Conservation (phyloP, 805 yeast species). For the Blastobotrys mokoenaii region DNA sequence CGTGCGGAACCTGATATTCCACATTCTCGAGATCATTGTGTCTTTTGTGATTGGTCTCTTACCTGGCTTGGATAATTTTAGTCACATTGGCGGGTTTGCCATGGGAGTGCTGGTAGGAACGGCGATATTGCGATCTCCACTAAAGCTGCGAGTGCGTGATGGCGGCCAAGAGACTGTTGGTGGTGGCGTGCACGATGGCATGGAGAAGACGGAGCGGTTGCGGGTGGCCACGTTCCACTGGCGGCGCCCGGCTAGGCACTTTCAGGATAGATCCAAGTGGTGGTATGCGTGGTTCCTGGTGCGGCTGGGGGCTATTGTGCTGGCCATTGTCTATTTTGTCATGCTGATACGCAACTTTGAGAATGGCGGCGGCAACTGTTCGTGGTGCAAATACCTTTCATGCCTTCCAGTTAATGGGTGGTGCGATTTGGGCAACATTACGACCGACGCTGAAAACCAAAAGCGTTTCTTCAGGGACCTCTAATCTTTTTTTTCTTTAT, state of each 20-base stretch:
- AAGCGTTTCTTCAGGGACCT: not conserved
- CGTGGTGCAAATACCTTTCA: constrained; percentile 67
- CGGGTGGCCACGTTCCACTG: constrained; percentile 19
- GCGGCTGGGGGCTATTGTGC: constrained; percentile 37
- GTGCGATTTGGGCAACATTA: constrained; percentile 46
- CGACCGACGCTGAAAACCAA: constrained; percentile 8
- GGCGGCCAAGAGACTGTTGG: not conserved
- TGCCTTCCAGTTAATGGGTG: constrained; percentile 65
- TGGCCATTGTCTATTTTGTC: constrained; percentile 43
- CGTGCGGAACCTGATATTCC: constrained; percentile 36
- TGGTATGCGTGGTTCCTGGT: constrained; percentile 47
- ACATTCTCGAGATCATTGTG: constrained; percentile 49
- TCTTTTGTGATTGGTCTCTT: constrained; percentile 56
- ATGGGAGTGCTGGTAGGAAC: constrained; percentile 48
- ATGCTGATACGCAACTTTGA: constrained; percentile 41
- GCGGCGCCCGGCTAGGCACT: constrained; percentile 16
- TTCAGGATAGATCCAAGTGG: constrained; percentile 19
- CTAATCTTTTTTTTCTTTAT: not conserved
- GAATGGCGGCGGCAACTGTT: constrained; percentile 44
- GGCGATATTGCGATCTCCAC: constrained; percentile 48
- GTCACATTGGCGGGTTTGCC: constrained; percentile 69
- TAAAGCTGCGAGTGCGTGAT: constrained; percentile 14
- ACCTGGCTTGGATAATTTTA: constrained; percentile 68
- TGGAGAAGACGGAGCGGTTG: constrained; percentile 14
- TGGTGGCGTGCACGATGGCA: not conserved